Evolutionary conservation across 768 basidiomycete species (phyloP), one percentile per base, ranked within the genome.

Genomic region (Tylopilus balloui): DNA sequence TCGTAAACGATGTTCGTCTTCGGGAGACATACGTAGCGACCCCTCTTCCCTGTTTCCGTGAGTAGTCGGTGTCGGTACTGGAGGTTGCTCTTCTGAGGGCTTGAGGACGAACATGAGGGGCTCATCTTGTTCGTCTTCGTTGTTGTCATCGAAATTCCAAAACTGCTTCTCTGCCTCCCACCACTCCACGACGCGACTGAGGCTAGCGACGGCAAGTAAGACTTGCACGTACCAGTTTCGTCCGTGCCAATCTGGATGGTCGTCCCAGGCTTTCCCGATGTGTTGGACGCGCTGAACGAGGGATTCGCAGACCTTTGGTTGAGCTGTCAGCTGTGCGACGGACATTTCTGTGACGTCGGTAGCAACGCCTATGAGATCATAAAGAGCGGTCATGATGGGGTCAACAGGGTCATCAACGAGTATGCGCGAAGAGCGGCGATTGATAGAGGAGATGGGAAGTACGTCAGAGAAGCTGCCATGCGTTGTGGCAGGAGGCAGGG

Each of bases 111-210:
- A 98, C 56, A 86, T 81, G 42, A 98, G 72, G 1, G 92, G 91
- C 56, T 97, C 95, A 48, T 91, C 87, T 63, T 88, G 83, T 59
- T 92, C 92, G 51, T 90, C 85, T 38, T 88, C 88, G 53, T 88
- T 86, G 59, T 90, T 86, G 63, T 92, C 90, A 62, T 94, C 89
- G 64, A 97, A 98, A 62, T 96, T 96, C 96, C 96, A 99, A 69
- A 99, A 99, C 58, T 94, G 92, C 63, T 94, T 94, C 73, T 98
- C 95, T 11, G 96, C 96, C 69, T 96, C 94, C 92, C 93, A 97
- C 95, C 96, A 99, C 63, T 97, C 96, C 54, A 97, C 87, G 24
- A 98, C 96, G 50, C 95, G 87, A 68, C 87, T 90, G 54, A 99
- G 82, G 61, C 91, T 92, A 27, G 96, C 96, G 41, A 98, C 86